phyloP scores from a whole-genome alignment of 306 rosid species.

The Gastrolobium bilobum region DNA sequence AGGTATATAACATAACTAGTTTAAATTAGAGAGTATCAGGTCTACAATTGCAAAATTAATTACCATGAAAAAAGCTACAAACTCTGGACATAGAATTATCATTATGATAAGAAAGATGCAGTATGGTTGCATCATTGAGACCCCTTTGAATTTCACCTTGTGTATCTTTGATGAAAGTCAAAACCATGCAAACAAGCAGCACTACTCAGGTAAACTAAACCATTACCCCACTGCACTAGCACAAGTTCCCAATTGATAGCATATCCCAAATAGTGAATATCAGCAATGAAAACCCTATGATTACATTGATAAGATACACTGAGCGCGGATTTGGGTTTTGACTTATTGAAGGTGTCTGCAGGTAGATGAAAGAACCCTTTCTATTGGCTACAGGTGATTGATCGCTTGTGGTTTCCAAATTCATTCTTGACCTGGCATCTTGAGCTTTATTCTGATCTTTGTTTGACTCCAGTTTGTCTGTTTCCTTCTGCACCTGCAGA shows the following conservation, averaged over 20 bases:
- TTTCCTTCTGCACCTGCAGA: constrained; percentile 45
- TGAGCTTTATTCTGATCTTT: constrained; percentile 6
- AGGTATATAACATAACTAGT: not conserved
- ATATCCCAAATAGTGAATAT: constrained; percentile 25
- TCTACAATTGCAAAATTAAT: not conserved
- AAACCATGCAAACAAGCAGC: not conserved
- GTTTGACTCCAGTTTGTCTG: not conserved
- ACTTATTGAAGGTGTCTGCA: constrained; percentile 31
- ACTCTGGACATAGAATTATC: not conserved
- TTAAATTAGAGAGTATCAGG: not conserved
- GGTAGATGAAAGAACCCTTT: constrained; percentile 42
- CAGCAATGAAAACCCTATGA: constrained; percentile 44
- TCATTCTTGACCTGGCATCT: not conserved
- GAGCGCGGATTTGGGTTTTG: constrained; percentile 40
- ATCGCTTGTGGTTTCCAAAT: not conserved
- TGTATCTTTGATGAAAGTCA: not conserved
- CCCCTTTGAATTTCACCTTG: not conserved
- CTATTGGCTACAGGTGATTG: constrained; percentile 8
- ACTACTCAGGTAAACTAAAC: not conserved
- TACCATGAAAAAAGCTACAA: not conserved
- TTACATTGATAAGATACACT: constrained; percentile 28
- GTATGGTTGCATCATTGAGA: constrained; percentile 17
- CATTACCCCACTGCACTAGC: not conserved
- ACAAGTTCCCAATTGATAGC: constrained; percentile 43
- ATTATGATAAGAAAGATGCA: constrained; percentile 4